Evolutionary conservation across 768 basidiomycete species (phyloP), one percentile per base, ranked within the genome.

Genomic region (Leucocoprinus leucothites): DNA sequence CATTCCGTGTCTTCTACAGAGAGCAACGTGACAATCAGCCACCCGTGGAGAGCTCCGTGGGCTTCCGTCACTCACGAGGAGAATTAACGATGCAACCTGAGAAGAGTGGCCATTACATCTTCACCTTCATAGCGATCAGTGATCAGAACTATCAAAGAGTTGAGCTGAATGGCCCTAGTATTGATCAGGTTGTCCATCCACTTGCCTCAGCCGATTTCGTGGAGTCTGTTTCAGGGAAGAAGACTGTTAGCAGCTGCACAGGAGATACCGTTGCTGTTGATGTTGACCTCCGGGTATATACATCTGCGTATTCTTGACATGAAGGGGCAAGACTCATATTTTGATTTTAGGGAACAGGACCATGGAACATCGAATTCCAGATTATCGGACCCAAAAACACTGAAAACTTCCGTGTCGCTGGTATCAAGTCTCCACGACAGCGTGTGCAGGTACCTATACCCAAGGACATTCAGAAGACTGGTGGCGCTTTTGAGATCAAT

Each of bases 101-200:
- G 38, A 81, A 84, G 47, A 94, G 91, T 57, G 95, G 95, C 7
- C 87, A 89, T 61, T 98, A 97, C 68, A 81, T 81, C 8, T 98
- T 95, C 72, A 82, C 78, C 0, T 94, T 95, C 71, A 71, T 79
- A 7, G 77, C 85, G 28, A 70, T 98, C 57, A 90, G 87, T 65
- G 95, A 98, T 67, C 76, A 80, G 9, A 84, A 94, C 66, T 98
- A 98, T 70, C 80, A 82, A 62, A 84, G 82, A 60, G 77, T 93
- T 24, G 81, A 84, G 19, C 73, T 97, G 18, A 76, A 84, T 35
- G 87, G 88, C 21, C 84, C 89, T 40, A 84, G 82, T 56, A 91
- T 95, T 61, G 85, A 91, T 53, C 91, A 96, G 69, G 77, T 90
- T 35, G 90, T 98, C 34, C 94, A 97, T 67, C 94, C 95, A 1